Evolutionary conservation across 768 basidiomycete species (phyloP), one percentile per base, ranked within the genome.

Genomic region (Suillus discolor): DNA sequence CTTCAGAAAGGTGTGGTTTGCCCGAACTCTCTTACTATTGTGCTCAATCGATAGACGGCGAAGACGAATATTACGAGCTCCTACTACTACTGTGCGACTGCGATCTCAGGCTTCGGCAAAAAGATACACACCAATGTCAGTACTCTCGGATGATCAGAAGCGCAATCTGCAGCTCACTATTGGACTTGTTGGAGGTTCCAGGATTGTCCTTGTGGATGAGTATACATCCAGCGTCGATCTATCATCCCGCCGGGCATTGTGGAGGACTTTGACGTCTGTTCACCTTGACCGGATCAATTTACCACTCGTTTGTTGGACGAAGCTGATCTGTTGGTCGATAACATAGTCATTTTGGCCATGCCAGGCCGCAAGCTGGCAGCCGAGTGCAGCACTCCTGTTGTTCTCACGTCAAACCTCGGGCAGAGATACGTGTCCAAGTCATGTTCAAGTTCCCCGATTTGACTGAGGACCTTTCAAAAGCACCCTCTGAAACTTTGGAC

Each of bases 1-100:
- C 90, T 91, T 1, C 92, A 93, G 78, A 92, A 91, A 79, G 93
- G 93, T 69, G 91, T 94, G 6, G 80, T 94, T 91, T 93, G 72
- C 85, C 90, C 0, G 91, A 93, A 62, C 77, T 94, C 25, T 84
- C 88, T 1, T 93, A 90, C 72, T 79, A 83, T 75, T 85, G 85
- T n/a, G 71, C 78, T 7, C 75, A 77, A 68, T 79, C 83, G 2
- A 31, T 42, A 6, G 71, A 75, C n/a, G n/a, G n/a, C 16, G 75
- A 69, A 15, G 79, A 85, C 23, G 88, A 89, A 66, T 88, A 92
- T 70, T 76, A 89, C 23, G 84, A 83, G 61, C n/a, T n/a, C n/a
- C n/a, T n/a, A n/a, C 87, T 89, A 69, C 76, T 93, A 4, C 71
- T 94, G 64, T 77, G 80, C 23, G 89, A 92, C 71, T 94, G 92